These are phyloP conservation scores for Circinella minor DNA, from an alignment of 371 early-diverging fungal genomes.

Conservation along the genomic window DNA sequence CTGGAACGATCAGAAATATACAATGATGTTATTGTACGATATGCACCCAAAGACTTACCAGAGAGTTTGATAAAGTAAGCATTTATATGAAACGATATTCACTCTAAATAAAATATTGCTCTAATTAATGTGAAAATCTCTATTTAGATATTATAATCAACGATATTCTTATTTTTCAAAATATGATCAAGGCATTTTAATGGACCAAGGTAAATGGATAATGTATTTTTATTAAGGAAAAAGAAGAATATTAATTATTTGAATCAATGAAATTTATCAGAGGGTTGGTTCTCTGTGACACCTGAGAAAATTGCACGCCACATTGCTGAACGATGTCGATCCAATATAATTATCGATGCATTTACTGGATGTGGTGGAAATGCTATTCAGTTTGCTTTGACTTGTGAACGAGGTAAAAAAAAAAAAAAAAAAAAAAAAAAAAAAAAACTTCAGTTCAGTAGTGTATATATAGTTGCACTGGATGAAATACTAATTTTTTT, in stretches of 20 bases:
- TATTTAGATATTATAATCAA: constrained; percentile 83
- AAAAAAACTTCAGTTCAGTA: background rate
- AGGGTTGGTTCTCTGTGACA: constrained; percentile 97
- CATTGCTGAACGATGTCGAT: constrained; percentile 77
- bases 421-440: no score
- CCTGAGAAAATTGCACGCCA: constrained; percentile 90
- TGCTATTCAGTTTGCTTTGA: constrained; percentile 91
- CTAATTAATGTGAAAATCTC: background rate
- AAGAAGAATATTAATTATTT: background rate
- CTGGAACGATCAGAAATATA: constrained; percentile 3
- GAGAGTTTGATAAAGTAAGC: constrained; percentile 35
- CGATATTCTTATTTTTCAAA: constrained; percentile 81
- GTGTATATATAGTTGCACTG: background rate
- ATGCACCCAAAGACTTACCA: constrained; percentile 33
- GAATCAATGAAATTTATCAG: constrained; percentile 31
- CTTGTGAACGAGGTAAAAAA: constrained; percentile 69
- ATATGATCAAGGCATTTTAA: constrained; percentile 84
- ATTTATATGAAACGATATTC: constrained; percentile 9
- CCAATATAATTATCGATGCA: constrained; percentile 84
- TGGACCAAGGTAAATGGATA: constrained; percentile 72
- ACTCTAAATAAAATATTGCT: no score
- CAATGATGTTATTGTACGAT: constrained; percentile 35
- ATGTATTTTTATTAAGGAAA: background rate
- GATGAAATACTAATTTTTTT: background rate
- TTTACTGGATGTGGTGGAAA: constrained; percentile 98